phyloP scores from a whole-genome alignment of 2,329 filamentous ascomycete genomes.

The Fusarium sp. region DNA sequence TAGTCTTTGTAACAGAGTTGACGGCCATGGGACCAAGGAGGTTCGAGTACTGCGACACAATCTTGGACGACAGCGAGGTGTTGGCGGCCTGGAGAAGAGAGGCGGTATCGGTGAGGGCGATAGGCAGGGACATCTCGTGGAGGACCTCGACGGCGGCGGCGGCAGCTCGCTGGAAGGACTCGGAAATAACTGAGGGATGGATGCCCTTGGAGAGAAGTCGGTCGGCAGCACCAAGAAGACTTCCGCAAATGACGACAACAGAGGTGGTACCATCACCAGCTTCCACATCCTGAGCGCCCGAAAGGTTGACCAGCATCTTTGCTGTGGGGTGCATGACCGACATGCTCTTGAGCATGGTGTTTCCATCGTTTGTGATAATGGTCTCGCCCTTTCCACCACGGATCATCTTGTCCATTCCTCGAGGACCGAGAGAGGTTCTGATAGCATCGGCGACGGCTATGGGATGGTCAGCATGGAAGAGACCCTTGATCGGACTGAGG shows the following conservation, averaged over 20 bases:
- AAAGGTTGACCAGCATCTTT: conserved; percentile 98
- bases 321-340: conserved; percentile 99
- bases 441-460: conserved; percentile 96
- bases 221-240: conserved; percentile 93
- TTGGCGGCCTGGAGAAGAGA: conserved; percentile 96
- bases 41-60: conserved; percentile 97
- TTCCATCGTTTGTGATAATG: conserved; percentile 99
- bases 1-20: conserved; percentile 94
- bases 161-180: conserved; percentile 95
- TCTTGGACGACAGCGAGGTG: conserved; percentile 97
- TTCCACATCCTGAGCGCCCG: conserved; percentile 97
- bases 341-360: conserved; percentile 99
- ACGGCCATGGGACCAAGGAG: conserved; percentile 97
- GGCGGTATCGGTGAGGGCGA: conserved; percentile 86
- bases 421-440: conserved; percentile 92
- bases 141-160: conserved; percentile 89
- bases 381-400: conserved; percentile 96
- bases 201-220: conserved; percentile 91
- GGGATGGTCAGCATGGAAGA: conserved; percentile 29
- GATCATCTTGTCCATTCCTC: conserved; percentile 99
- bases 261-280: conserved; percentile 98
- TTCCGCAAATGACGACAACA: conserved; percentile 97
- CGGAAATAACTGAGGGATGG: conserved; percentile 97
- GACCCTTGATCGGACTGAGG: neutral
- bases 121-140: conserved; percentile 95